Base-by-base conservation (phyloP, 257 asterid genomes). In the Echites panduratus region DNA sequence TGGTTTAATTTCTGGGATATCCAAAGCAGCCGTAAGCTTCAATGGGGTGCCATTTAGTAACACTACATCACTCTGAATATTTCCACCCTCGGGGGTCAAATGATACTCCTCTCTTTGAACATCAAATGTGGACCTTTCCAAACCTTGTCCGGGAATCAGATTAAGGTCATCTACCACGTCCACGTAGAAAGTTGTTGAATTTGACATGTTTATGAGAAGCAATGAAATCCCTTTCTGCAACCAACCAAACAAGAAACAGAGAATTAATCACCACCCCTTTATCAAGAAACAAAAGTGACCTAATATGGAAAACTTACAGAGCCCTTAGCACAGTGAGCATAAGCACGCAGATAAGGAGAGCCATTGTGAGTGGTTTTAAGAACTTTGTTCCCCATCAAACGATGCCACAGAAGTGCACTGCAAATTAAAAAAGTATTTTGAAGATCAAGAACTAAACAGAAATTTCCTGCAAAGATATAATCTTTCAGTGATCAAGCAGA, bases 351-450 rank as follows among this genome's bases (percentile, higher is more conserved):
- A 74, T 79, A 86, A 0, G 89, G 89, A 22, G 92, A 86, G 70
- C 88, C 85, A 4, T 79, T 71, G 44, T 92, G 96, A 68, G 85
- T 80, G 29, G 82, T 70, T 9, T 80, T 48, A 57, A 92, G 89
- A n/a, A 92, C 96, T 5, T 76, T 82, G 75, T 62, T 77, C 45
- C 98, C 98, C 98, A 92, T 92, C 65, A 92, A 57, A 9, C 89
- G 85, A 75, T 89, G 90, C 96, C 96, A 92, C 70, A 92, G 56
- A 53, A 90, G 94, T 26, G 96, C 96, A 29, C 96, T 87, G 76
- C 48, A 48, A 68, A 62, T 16, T 4, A 16, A 49, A 11, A 48
- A 69, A 29, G 40, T 3, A 35, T 22, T 32, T 32, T 32, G 67
- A 26, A 52, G 56, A 67, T 44, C 16, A 53, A 67, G 22, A 68